A percentile compares a stretch with the other conserved stretches of the same genome.
Evolutionary conservation across 768 basidiomycete genomes (phyloP).

Genomic region (Fomitopsis pulvina): DNA sequence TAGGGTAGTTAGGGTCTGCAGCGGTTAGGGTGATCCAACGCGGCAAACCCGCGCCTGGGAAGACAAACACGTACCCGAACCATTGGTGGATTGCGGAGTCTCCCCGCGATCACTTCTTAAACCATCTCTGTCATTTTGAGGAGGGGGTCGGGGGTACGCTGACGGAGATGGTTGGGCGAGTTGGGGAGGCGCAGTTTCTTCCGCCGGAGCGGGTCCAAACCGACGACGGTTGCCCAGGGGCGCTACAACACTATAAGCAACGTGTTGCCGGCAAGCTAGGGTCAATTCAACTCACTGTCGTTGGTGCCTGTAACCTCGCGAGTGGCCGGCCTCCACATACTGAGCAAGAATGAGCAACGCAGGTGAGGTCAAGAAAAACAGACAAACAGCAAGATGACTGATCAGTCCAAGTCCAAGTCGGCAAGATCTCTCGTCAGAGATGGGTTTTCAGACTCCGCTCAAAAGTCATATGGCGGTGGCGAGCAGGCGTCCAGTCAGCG

Average conservation of each 20-base stretch:
- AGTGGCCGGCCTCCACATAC: constrained; percentile 87
- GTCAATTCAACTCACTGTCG: constrained; percentile 51
- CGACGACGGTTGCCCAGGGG: constrained; percentile 86
- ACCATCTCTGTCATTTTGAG: constrained; percentile 44
- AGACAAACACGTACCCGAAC: constrained; percentile 61
- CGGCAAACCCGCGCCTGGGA: constrained; percentile 9
- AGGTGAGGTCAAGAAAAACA: constrained; percentile 25
- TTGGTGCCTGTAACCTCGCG: constrained; percentile 90
- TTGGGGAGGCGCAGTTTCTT: constrained; percentile 77
- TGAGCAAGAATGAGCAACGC: too few species aligned
- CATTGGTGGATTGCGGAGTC: constrained; percentile 41
- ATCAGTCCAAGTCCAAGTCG: constrained; percentile 7
- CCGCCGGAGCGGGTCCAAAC: constrained; percentile 82
- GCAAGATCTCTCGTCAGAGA: background rate
- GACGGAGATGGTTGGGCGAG: constrained; percentile 84
- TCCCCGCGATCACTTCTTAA: constrained; percentile 64
- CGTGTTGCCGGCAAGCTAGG: constrained; percentile 6
- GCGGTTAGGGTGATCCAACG: constrained; percentile 4
- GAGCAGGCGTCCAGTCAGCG: background rate
- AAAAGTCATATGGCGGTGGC: constrained; percentile 1
- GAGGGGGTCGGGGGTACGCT: constrained; percentile 65
- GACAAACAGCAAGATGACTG: constrained; percentile 14
- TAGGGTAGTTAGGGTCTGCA: constrained; percentile 15
- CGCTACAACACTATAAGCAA: constrained; percentile 30
- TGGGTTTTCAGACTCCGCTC: constrained; percentile 11